phyloP scores from a whole-genome alignment of 2,329 filamentous ascomycete species.

The Colletotrichum neosansevieriae region DNA sequence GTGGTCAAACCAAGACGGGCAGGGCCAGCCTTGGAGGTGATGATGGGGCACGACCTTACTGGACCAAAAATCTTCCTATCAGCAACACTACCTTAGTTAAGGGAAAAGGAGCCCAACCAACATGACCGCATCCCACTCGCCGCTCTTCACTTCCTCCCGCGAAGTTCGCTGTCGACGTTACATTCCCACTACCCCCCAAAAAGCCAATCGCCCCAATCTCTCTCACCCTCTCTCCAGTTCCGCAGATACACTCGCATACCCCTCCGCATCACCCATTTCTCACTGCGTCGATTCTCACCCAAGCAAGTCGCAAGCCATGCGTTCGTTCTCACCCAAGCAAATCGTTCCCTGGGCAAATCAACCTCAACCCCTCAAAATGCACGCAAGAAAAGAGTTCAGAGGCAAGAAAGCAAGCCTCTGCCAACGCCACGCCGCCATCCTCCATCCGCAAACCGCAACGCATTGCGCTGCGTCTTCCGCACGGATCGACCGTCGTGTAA shows the following conservation, averaged over 20 bases:
- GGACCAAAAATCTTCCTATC: conserved; percentile 43
- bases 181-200: conserved; percentile 3
- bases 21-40: conserved; percentile 43
- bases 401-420: conserved; percentile 3
- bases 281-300: conserved; percentile 11
- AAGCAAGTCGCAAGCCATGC: not conserved
- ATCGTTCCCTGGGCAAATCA: too few species aligned
- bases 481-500: conserved; percentile 38
- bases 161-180: conserved; percentile 13
- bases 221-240: not conserved
- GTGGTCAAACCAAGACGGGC: conserved; percentile 8
- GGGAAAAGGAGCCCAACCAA: not conserved
- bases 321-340: not conserved
- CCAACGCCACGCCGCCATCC: conserved; percentile 12
- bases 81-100: not conserved
- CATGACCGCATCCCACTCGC: not conserved
- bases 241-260: conserved; percentile 30
- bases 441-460: not conserved
- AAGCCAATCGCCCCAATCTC: not conserved
- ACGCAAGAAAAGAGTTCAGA: conserved; percentile 6
- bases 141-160: conserved; percentile 4
- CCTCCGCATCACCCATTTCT: conserved; percentile 24
- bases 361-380: not conserved
- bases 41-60: conserved; percentile 60
- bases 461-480: conserved; percentile 20